Percentiles rank a stretch among this genome's conserved stretches.
phyloP scores from a whole-genome alignment of 2,329 filamentous ascomycete species.

The Diplodia scrobiculata region DNA sequence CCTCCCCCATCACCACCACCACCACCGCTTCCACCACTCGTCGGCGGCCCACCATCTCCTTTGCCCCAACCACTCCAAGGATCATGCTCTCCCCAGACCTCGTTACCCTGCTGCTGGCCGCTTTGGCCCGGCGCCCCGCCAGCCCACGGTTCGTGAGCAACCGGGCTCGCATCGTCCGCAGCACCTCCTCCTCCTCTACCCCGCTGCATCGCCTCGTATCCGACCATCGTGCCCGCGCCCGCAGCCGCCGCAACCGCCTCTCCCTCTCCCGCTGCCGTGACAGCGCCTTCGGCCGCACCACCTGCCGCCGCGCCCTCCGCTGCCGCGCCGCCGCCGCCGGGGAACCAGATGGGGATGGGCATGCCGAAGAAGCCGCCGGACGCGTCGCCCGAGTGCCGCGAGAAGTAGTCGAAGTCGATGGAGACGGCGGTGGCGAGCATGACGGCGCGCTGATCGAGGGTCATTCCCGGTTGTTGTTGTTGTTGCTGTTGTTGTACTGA shows the following conservation, averaged over 20 bases:
- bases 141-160: conserved; percentile 37
- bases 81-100: conserved; percentile 38
- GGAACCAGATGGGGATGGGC: conserved; percentile 56
- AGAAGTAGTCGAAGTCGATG: conserved; percentile 70
- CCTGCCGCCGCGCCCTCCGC: conserved; percentile 42
- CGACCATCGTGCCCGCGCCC: conserved; percentile 62
- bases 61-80: conserved; percentile 33
- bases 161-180: conserved; percentile 40
- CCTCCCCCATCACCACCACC: conserved; percentile 9
- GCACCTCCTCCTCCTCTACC: conserved; percentile 42
- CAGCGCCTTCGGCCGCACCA: conserved; percentile 46
- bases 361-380: conserved; percentile 45
- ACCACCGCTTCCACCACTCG: conserved; percentile 4
- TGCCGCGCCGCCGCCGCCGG: conserved; percentile 45
- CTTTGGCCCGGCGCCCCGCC: conserved; percentile 28
- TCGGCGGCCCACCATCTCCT: background rate
- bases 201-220: conserved; percentile 64
- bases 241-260: conserved; percentile 42
- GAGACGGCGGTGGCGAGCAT: conserved; percentile 68
- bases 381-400: conserved; percentile 56
- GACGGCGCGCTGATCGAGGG: conserved; percentile 65
- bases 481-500: conserved; percentile 16
- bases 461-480: conserved; percentile 55
- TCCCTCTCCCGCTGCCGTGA: conserved; percentile 41
- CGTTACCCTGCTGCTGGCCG: conserved; percentile 31